Evolutionary conservation across 169 alveolate genomes (phyloP).

Genomic region (Perkinsus marinus): DNA sequence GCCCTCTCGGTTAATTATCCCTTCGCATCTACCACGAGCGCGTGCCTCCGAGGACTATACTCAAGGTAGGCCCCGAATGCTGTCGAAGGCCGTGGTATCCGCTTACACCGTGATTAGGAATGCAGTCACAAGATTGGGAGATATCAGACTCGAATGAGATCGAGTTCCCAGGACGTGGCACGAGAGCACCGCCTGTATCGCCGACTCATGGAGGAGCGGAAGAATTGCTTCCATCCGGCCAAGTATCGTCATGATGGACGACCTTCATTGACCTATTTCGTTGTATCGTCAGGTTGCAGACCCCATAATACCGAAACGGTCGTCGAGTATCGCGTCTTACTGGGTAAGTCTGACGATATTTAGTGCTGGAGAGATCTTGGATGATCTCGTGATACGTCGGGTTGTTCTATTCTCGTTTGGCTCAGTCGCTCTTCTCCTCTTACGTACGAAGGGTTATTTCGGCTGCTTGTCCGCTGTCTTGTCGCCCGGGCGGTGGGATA

Average conservation of each 20-base stretch:
- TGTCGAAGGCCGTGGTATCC: no score
- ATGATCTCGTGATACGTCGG: background rate
- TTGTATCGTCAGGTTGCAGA: background rate
- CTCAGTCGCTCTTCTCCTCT: background rate
- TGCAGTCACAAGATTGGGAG: no score
- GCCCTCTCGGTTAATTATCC: no score
- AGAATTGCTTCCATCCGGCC: background rate
- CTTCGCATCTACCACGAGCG: no score
- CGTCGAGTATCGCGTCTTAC: background rate
- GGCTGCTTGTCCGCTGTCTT: background rate
- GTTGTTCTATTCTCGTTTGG: background rate
- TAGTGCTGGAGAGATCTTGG: no score
- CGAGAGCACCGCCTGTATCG: background rate
- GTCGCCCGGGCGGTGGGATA: background rate
- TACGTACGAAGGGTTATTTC: background rate
- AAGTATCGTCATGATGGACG: background rate
- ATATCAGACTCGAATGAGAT: no score
- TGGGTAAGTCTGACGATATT: background rate
- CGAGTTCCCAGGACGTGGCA: background rate
- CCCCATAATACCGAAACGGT: background rate
- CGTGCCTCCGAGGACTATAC: no score
- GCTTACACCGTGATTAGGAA: no score
- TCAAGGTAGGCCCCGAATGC: no score
- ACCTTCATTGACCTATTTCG: background rate
- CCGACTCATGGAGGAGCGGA: background rate